These are phyloP conservation scores for Aegilops bicornis DNA, from an alignment of 176 grass and related monocot genomes.

Conservation along the genomic window DNA sequence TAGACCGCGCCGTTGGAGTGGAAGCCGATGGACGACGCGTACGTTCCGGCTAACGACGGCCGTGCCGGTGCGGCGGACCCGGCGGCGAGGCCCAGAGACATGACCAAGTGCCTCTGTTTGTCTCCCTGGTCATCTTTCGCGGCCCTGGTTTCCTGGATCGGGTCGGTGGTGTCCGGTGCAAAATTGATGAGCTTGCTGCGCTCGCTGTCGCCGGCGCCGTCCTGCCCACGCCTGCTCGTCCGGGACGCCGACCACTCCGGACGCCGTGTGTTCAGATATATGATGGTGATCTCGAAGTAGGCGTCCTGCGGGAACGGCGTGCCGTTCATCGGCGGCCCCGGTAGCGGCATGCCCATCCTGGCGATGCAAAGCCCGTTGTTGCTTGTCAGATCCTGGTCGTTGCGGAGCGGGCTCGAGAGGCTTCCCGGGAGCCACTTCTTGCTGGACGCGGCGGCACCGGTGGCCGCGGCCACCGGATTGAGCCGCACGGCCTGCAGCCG, in stretches of 20 bases:
- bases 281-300: slow-evolving; percentile 91
- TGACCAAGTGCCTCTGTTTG: slow-evolving; percentile 41
- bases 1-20: slow-evolving; percentile 81
- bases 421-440: slow-evolving; percentile 32
- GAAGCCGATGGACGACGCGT: slow-evolving; percentile 78
- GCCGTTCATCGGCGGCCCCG: slow-evolving; percentile 62
- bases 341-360: slow-evolving; percentile 78
- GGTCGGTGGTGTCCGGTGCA: slow-evolving; percentile 4
- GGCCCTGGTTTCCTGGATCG: slow-evolving; percentile 26
- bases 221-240: slow-evolving; percentile 35
- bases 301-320: slow-evolving; percentile 84
- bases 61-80: neutral
- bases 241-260: slow-evolving; percentile 54
- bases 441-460: slow-evolving; percentile 6
- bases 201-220: slow-evolving; percentile 50
- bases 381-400: neutral
- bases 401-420: slow-evolving; percentile 44
- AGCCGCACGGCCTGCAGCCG: slow-evolving; percentile 80
- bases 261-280: slow-evolving; percentile 60
- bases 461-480: slow-evolving; percentile 33
- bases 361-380: slow-evolving; percentile 31
- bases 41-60: slow-evolving; percentile 59
- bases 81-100: slow-evolving; percentile 66
- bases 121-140: slow-evolving; percentile 38
- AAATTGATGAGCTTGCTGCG: slow-evolving; percentile 60